Percentiles rank a stretch among this genome's conserved stretches.
Evolutionary conservation across 768 basidiomycete genomes (phyloP).

Genomic region (Sporobolomyces phaffii): DNA sequence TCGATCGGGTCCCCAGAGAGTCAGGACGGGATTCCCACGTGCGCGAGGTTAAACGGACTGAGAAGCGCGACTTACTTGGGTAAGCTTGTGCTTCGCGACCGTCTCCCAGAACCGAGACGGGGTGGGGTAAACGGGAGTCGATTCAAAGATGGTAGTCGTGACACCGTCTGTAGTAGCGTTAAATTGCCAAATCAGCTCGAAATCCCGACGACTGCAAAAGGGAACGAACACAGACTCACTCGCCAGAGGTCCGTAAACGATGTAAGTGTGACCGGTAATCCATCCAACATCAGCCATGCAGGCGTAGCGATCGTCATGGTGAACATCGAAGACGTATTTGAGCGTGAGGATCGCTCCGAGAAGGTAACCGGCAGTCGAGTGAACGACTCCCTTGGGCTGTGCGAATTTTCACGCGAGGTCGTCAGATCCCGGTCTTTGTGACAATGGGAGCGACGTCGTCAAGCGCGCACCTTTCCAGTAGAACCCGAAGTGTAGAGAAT

Average conservation of each 20-base stretch:
- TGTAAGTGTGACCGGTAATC: constrained; percentile 78
- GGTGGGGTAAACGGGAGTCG: constrained; percentile 92
- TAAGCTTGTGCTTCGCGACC: constrained; percentile 84
- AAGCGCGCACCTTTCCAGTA: constrained; percentile 27
- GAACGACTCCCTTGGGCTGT: constrained; percentile 93
- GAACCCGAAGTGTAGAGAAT: constrained; percentile 70
- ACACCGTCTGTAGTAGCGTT: constrained; percentile 45
- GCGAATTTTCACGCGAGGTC: constrained; percentile 72
- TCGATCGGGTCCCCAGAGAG: constrained; percentile 55
- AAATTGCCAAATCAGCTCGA: no score
- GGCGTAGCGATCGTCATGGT: constrained; percentile 89
- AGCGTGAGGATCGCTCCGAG: constrained; percentile 85
- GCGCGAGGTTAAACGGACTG: no score
- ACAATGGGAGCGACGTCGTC: neutral
- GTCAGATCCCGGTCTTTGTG: neutral
- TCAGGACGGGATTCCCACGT: constrained; percentile 4
- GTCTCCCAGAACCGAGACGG: constrained; percentile 95
- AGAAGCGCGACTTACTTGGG: constrained; percentile 61
- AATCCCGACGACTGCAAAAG: no score
- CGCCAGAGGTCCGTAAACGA: constrained; percentile 89
- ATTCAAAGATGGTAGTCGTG: constrained; percentile 72
- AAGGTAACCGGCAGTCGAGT: constrained; percentile 61
- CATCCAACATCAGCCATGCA: constrained; percentile 99
- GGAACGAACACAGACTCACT: no score
- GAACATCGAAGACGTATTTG: constrained; percentile 96